Base-by-base conservation (phyloP, 2,329 filamentous ascomycete genomes). In the Nakataea oryzae region DNA sequence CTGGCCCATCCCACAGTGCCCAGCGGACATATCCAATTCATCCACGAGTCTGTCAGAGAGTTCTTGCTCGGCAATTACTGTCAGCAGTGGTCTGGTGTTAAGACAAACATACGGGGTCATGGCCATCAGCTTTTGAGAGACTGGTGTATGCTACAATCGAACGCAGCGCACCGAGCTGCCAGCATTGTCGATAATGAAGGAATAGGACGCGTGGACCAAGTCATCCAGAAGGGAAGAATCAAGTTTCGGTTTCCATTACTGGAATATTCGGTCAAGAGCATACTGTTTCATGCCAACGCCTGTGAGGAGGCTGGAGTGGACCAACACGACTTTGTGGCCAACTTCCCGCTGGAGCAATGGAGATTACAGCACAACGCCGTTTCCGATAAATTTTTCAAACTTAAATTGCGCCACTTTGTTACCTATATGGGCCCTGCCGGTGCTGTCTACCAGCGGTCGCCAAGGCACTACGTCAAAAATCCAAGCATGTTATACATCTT, bases 31-130 rank as follows among this genome's bases (percentile, higher is more conserved):
- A 76, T 83, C 0, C 81, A 84, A 63, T 84, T 83, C 67, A 82
- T 82, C 6, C 80, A 83, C 50, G 78, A 82, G 65, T 80, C 80
- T 0, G 78, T 82, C 0, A 67, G 73, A 0, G 79, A 82, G 8
- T 81, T 78, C 56, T 69, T 83, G 0, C 29, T 79, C 2, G 73
- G 73, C 8, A 73, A 75, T 1, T 62, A 66, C 0, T 75, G 76
- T 0, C 63, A 76, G 0, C 8, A 58, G 0, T 74, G 70, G 69
- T 68, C 74, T 6, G 70, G 74, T 1, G 62, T 74, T 47, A 63
- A 60, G 27, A 63, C 59, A 3, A 71, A 75, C 29, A 69, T 75
- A 26, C 61, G 70, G 28, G 68, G 70, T 0, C 61, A 65, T 47
- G 73, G 77, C 28, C 74, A 84, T 54, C 74, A 81, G 1, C 67